Conservation (phyloP, 805 yeast species). For the Schwanniomyces vanrijiae region DNA sequence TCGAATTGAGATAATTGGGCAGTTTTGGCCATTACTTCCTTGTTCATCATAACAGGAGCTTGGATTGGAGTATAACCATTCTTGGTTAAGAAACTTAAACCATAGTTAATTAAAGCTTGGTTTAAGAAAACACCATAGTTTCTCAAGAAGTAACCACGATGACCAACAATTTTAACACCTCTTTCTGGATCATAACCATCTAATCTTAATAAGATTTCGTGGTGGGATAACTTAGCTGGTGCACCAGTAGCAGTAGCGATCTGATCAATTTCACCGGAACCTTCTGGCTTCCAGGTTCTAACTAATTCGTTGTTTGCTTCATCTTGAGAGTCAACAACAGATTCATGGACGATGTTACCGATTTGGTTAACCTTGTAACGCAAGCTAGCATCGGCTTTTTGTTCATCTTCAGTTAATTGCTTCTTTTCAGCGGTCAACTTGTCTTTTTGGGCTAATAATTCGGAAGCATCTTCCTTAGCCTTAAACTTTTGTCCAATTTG, state of each 20-base stretch:
- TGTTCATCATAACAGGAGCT: constrained; percentile 99
- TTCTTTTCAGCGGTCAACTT: constrained; percentile 69
- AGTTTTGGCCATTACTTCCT: constrained; percentile 98
- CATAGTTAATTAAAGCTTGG: constrained; percentile 97
- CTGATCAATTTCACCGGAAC: constrained; percentile 55
- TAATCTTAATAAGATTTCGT: constrained; percentile 87
- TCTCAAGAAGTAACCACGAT: constrained; percentile 96
- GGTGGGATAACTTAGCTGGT: constrained; percentile 85
- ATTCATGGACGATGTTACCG: constrained; percentile 92
- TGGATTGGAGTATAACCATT: constrained; percentile 87
- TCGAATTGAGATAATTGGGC: constrained; percentile 98
- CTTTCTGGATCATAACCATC: constrained; percentile 99
- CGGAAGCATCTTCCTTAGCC: constrained; percentile 91
- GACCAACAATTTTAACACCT: constrained; percentile 96
- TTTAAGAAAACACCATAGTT: constrained; percentile 95
- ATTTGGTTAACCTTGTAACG: constrained; percentile 81
- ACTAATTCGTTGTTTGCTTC: constrained; percentile 91
- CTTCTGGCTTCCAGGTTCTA: constrained; percentile 84
- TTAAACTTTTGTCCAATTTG: constrained; percentile 90
- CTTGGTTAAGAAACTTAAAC: constrained; percentile 76
- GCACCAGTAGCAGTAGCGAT: constrained; percentile 76
- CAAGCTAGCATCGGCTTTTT: constrained; percentile 73
- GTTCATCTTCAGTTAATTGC: constrained; percentile 64
- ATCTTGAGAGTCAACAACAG: constrained; percentile 82
- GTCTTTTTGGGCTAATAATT: constrained; percentile 79